Conservation (phyloP, 768 basidiomycete species). For the Pulveroboletus sp. region DNA sequence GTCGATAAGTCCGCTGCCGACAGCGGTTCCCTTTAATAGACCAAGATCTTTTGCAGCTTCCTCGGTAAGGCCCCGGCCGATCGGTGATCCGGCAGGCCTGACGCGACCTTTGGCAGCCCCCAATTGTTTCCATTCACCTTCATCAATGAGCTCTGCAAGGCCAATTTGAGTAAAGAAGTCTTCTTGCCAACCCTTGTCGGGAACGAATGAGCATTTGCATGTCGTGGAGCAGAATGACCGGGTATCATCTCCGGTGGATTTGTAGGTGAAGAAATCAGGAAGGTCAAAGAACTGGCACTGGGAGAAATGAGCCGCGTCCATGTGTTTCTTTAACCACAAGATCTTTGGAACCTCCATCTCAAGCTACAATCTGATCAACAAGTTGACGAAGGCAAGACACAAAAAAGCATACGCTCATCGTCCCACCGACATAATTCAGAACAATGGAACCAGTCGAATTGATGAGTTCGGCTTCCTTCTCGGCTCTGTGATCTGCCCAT, state of each 20-base stretch:
- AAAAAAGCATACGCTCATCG: constrained; percentile 71
- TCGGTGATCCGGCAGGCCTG: constrained; percentile 78
- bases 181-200: constrained; percentile 82
- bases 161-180: constrained; percentile 88
- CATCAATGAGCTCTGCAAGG: constrained; percentile 61
- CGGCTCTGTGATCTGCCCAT: constrained; percentile 97
- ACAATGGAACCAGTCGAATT: constrained; percentile 82
- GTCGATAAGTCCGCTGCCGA: constrained; percentile 94
- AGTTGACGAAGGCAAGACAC: background rate
- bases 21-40: constrained; percentile 78
- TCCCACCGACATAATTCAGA: constrained; percentile 92
- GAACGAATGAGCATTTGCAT: constrained; percentile 94
- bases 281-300: constrained; percentile 84
- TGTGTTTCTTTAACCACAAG: constrained; percentile 91
- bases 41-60: constrained; percentile 83
- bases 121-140: constrained; percentile 63
- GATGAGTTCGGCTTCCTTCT: constrained; percentile 86
- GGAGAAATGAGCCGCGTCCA: constrained; percentile 67
- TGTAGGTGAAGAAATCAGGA: constrained; percentile 95
- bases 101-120: constrained; percentile 64
- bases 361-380: constrained; percentile 46
- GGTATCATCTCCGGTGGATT: constrained; percentile 65
- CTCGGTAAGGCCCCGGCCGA: constrained; percentile 78
- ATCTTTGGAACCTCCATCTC: constrained; percentile 99
- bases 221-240: constrained; percentile 92